phyloP scores from a whole-genome alignment of 257 asterid genomes.

The Salvia splendens region DNA sequence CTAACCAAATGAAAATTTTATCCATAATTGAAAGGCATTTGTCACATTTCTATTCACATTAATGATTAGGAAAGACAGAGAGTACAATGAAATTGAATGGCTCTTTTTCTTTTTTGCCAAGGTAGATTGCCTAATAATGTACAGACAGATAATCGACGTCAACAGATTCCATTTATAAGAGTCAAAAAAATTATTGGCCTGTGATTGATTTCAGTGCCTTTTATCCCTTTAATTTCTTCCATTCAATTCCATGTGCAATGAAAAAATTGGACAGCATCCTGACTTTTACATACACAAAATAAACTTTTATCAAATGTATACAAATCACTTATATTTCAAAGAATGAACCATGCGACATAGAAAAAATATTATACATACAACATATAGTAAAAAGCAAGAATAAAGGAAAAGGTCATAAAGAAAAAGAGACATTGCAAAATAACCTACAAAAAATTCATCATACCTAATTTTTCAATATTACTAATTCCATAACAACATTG shows the following conservation, averaged over 20 bases:
- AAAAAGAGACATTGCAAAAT: conserved; percentile 4
- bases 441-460: neutral
- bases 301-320: neutral
- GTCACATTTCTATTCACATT: neutral
- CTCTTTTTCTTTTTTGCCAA: neutral
- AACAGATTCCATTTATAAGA: conserved; percentile 25
- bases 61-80: neutral
- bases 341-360: neutral
- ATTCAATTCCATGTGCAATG: too few species aligned
- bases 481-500: too few species aligned
- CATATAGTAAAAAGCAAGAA: neutral
- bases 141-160: conserved; percentile 9
- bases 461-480: too few species aligned
- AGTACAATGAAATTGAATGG: neutral
- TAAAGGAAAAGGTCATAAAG: conserved; percentile 16
- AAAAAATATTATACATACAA: neutral
- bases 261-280: neutral
- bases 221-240: neutral
- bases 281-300: neutral
- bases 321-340: neutral
- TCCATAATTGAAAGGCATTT: neutral
- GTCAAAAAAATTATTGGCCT: neutral
- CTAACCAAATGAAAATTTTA: neutral
- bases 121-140: neutral
- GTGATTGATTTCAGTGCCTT: conserved; percentile 7